Base-by-base conservation (phyloP, 176 grass and related monocot species). In the Rhynchospora breviuscula region DNA sequence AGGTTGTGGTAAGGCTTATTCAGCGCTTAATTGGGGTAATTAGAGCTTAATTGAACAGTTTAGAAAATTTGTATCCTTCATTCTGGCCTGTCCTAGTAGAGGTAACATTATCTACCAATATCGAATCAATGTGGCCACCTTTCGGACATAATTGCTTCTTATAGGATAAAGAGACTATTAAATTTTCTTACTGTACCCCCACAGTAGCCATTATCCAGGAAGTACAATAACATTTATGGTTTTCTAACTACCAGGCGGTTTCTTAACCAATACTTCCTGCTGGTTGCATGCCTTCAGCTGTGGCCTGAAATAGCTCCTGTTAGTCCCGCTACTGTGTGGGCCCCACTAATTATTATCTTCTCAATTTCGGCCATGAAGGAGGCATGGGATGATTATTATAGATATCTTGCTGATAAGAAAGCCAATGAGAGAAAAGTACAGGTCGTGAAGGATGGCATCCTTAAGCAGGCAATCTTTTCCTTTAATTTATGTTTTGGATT, bases 311-410 rank as follows among this genome's bases (percentile, higher is more conserved):
- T 98, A 83, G 92, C 95, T 64, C 92, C 95, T 82, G 92, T 98
- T 43, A 98, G 85, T 80, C 95, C 95, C 53, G 90, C 82, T 79
- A 98, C 90, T 69, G 94, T 92, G 71, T 98, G 95, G 95, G 95
- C 87, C 81, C 95, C 95, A 56, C 90, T 98, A 83, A 80, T 89
- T 70, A 75, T 98, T 83, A 98, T 98, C 62, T 98, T 98, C 89
- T 84, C 87, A 69, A 93, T 98, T 85, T 98, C 95, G 56, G 95
- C 95, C 64, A 85, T 92, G 67, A 98, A 98, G 89, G 95, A 98
- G 84, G 92, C 92, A 35, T 98, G 90, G 90, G 95, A 98, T 91
- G 95, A 98, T 84, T 94, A 98, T 81, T 91, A 94, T 90, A 91
- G 95, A 48, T 94, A 98, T 84, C 87, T 94, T 82, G 94, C 82